Evolutionary conservation across 2,329 filamentous ascomycete species (phyloP), one percentile per base, ranked within the genome.

Genomic region (Botrytis byssoidea): DNA sequence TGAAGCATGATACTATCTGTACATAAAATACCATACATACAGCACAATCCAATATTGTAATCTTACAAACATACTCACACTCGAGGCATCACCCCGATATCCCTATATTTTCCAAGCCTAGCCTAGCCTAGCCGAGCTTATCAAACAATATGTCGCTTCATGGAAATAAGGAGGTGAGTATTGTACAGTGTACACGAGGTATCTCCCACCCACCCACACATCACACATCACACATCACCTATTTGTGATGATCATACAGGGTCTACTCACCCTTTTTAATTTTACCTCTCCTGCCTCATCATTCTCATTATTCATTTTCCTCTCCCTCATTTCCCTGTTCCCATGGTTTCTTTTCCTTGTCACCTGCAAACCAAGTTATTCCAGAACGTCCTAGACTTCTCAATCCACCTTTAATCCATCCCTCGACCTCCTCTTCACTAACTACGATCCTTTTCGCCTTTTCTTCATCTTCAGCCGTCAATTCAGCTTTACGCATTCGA

Each of bases 401-500:
- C 67, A 91, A 73, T 74, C 85, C 85, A 44, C 89, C 87, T 83
- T 91, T 92, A 78, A 89, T 86, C 86, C 89, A 90, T 29, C 91
- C 91, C 81, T 92, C 89, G 74, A 93, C 83, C 80, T 93, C 90
- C 78, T 91, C 89, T 81, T 91, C 87, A 0, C 90, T 88, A 22
- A 92, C 86, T 42, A 86, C 85, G 71, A 94, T 89, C 73, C 84
- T 83, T 64, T 86, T 85, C 0, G 91, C 91, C 73, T 90, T 87
- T 51, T 87, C 88, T 81, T 95, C 92, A 51, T 94, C 91, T 74
- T 92, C 92, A 0, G 88, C 84, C 20, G 83, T 84, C 37, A 97
- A 83, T 80, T 92, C 88, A 79, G 96, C 97, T 71, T 88, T 89
- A 73, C 92, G 88, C 95, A 98, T 98, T 71, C 93, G 90, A 79